Evolutionary conservation across 1,284 basidiomycete species (phyloP).

Genomic region (Boletellus deceptivus): DNA sequence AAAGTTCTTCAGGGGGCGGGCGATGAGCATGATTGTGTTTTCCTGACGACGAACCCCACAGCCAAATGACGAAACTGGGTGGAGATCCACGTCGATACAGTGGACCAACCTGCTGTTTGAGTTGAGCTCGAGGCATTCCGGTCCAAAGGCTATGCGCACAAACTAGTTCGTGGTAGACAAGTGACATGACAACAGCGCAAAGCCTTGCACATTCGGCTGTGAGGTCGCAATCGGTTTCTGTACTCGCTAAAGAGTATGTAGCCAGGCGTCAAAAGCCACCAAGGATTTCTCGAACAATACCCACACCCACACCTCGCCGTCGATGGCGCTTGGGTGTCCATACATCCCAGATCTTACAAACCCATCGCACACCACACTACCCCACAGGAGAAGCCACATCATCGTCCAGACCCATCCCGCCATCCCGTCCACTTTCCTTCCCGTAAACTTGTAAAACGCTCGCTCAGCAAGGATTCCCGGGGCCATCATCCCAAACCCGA

Average conservation of each 20-base stretch:
- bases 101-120: too few relatives aligned
- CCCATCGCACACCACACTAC: slow-evolving; percentile 46
- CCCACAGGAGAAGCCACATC: slow-evolving; percentile 48
- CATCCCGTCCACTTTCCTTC: slow-evolving; percentile 39
- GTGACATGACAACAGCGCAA: not conserved
- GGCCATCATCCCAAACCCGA: slow-evolving; percentile 57
- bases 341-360: slow-evolving; percentile 46
- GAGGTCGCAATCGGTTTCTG: too few relatives aligned
- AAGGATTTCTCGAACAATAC: slow-evolving; percentile 3
- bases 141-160: too few relatives aligned
- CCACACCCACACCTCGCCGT: slow-evolving; percentile 13
- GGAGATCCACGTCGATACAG: too few relatives aligned
- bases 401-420: slow-evolving; percentile 51
- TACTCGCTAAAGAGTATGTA: slow-evolving; percentile 8
- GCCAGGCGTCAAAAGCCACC: slow-evolving; percentile 19
- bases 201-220: not conserved
- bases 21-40: too few relatives aligned
- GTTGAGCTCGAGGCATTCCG: too few relatives aligned
- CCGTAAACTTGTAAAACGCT: slow-evolving; percentile 31
- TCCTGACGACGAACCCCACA: too few relatives aligned
- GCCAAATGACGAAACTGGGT: too few relatives aligned
- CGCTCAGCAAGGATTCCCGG: slow-evolving; percentile 50
- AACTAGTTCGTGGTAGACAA: too few relatives aligned
- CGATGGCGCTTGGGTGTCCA: slow-evolving; percentile 14
- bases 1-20: too few relatives aligned